Conservation (phyloP, 2,329 filamentous ascomycete species). For the Fusarium xyrophilum region DNA sequence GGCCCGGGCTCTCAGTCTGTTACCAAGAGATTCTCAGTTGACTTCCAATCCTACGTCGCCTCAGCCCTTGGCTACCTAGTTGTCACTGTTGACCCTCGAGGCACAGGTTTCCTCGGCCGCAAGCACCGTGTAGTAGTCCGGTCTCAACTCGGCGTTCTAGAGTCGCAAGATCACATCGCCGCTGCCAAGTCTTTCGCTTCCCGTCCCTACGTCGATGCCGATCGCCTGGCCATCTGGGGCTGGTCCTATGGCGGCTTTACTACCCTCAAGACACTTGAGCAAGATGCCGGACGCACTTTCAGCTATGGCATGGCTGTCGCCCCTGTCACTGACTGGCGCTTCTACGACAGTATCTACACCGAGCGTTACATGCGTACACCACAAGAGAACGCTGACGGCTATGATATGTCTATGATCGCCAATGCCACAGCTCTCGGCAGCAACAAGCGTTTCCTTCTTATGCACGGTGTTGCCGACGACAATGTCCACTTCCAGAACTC, state of each 20-base stretch:
- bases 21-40: conserved; percentile 77
- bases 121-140: conserved; percentile 82
- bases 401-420: conserved; percentile 74
- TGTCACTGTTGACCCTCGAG: conserved; percentile 91
- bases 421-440: conserved; percentile 75
- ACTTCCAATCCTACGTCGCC: conserved; percentile 91
- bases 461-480: conserved; percentile 96
- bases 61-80: conserved; percentile 89
- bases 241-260: conserved; percentile 98
- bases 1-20: conserved; percentile 94
- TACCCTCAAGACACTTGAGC: conserved; percentile 92
- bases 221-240: conserved; percentile 92
- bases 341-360: conserved; percentile 93
- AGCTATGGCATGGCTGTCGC: conserved; percentile 98
- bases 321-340: conserved; percentile 97
- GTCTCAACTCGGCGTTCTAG: conserved; percentile 82
- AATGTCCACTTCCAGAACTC: conserved; percentile 98
- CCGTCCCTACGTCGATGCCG: conserved; percentile 82
- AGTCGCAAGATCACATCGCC: conserved; percentile 89
- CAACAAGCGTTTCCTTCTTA: conserved; percentile 88
- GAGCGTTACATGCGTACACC: conserved; percentile 98
- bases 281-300: conserved; percentile 88
- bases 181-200: conserved; percentile 83
- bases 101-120: conserved; percentile 89
- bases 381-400: conserved; percentile 79